A percentile compares a stretch with the other conserved stretches of the same genome.
Evolutionary conservation across 164 flowering plant genomes (phyloP).

Genomic region (Brasenia schreberi): DNA sequence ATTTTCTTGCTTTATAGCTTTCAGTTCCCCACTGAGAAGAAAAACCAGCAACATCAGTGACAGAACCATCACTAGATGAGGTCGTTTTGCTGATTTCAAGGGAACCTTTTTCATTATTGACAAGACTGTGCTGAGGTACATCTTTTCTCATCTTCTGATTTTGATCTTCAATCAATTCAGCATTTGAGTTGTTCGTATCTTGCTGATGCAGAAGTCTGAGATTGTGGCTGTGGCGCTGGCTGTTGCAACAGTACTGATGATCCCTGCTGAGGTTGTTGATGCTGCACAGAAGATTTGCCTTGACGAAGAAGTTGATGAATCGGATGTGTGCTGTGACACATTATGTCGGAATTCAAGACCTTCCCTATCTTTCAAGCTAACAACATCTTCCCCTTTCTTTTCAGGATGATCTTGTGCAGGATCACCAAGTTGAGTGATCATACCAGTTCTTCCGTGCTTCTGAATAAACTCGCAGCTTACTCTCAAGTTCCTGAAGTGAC

Average conservation of each 20-base stretch:
- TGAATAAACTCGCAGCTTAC: constrained; percentile 51
- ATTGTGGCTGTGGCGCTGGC: constrained; percentile 57
- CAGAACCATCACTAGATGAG: too few species aligned
- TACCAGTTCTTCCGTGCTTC: too few species aligned
- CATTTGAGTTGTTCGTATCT: too few species aligned
- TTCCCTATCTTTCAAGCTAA: not conserved
- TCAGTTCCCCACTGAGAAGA: too few species aligned
- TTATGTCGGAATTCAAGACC: constrained; percentile 21
- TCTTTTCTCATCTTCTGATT: too few species aligned
- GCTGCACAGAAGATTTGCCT: constrained; percentile 42
- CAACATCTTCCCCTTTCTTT: constrained; percentile 14
- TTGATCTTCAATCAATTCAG: too few species aligned
- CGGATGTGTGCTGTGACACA: constrained; percentile 30
- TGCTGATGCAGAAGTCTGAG: too few species aligned
- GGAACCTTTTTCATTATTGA: too few species aligned
- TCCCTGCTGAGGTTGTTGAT: constrained; percentile 23
- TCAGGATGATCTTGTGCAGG: constrained; percentile 13
- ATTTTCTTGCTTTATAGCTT: too few species aligned
- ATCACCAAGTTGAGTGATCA: constrained; percentile 13
- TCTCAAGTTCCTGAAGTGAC: constrained; percentile 50
- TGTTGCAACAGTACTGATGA: constrained; percentile 24
- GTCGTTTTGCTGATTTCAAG: too few species aligned
- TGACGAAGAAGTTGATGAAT: constrained; percentile 43
- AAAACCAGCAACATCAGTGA: too few species aligned
- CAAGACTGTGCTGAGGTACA: too few species aligned